A percentile compares a stretch with the other conserved stretches of the same genome.
Evolutionary conservation across 495 filamentous ascomycete genomes (phyloP).

Genomic region (Geopyxis carbonaria): DNA sequence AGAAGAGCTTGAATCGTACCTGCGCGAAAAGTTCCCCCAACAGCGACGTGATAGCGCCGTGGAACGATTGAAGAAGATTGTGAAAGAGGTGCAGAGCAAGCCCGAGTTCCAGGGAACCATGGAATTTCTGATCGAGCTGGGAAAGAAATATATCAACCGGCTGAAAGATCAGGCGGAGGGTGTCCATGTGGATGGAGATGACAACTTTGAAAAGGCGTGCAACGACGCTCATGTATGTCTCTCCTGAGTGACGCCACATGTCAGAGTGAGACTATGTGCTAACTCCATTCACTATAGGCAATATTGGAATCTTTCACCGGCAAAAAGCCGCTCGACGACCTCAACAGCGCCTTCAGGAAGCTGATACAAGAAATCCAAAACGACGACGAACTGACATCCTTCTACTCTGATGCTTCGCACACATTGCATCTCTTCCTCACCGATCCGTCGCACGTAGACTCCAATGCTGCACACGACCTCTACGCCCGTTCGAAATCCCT

Average conservation of each 20-base stretch:
- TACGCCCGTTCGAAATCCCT: slow-evolving; percentile 22
- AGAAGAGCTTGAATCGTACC: slow-evolving; percentile 21
- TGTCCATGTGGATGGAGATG: slow-evolving; percentile 10
- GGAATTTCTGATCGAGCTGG: slow-evolving; percentile 20
- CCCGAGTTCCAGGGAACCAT: slow-evolving; percentile 20
- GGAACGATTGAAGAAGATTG: slow-evolving; percentile 17
- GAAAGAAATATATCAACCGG: slow-evolving; percentile 9
- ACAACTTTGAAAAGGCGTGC: slow-evolving; percentile 20
- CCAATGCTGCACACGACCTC: slow-evolving; percentile 22
- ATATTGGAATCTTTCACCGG: slow-evolving; percentile 22
- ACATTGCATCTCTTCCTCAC: slow-evolving; percentile 19
- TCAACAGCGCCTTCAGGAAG: slow-evolving; percentile 11
- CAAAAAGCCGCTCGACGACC: slow-evolving; percentile 17
- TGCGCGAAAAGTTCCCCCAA: slow-evolving; percentile 24
- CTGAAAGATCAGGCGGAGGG: slow-evolving; percentile 9
- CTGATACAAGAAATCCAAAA: slow-evolving; percentile 19
- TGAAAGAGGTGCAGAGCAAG: slow-evolving; percentile 19
- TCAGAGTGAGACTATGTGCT: slow-evolving; percentile 1
- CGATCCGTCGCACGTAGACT: slow-evolving; percentile 15
- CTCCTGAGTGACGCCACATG: neutral
- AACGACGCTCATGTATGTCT: slow-evolving; percentile 15
- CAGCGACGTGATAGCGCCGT: slow-evolving; percentile 23
- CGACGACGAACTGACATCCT: slow-evolving; percentile 18
- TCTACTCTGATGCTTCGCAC: slow-evolving; percentile 10
- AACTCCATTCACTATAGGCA: slow-evolving; percentile 11